phyloP scores from a whole-genome alignment of 139 green algal genomes.

The Edaphochlamys debaryana region DNA sequence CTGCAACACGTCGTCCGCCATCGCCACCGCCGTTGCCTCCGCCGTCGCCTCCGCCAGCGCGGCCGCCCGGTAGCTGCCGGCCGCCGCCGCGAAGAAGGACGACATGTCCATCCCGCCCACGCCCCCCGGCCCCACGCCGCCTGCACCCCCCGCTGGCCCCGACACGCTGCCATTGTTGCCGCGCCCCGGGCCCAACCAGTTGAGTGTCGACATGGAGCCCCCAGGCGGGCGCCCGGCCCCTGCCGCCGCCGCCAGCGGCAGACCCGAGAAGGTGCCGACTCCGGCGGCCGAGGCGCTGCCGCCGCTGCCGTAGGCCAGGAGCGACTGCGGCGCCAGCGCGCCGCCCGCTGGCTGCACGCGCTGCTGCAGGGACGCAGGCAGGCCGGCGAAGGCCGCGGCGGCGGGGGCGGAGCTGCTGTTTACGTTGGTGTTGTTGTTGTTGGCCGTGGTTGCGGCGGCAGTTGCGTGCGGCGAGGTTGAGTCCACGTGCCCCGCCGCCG shows the following conservation, averaged over 20 bases:
- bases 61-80: slow-evolving; percentile 21
- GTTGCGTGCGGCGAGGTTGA: too few relatives aligned
- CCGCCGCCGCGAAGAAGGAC: not conserved
- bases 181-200: too few relatives aligned
- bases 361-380: slow-evolving; percentile 14
- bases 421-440: not conserved
- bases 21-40: slow-evolving; percentile 22
- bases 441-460: not conserved
- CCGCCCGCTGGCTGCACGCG: not conserved
- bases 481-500: not conserved
- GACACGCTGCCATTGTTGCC: not conserved
- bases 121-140: not conserved
- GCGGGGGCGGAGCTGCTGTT: too few relatives aligned
- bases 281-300: not conserved
- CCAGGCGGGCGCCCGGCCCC: too few relatives aligned
- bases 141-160: not conserved
- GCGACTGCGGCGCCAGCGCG: not conserved
- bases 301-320: not conserved
- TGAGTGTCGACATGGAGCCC: not conserved
- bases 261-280: not conserved
- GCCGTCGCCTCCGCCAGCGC: slow-evolving; percentile 24
- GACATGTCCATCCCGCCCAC: not conserved
- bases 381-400: not conserved
- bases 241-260: not conserved
- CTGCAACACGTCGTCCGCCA: slow-evolving; percentile 25